Conservation (phyloP, 495 filamentous ascomycete genomes). For the Annulohypoxylon bovei region DNA sequence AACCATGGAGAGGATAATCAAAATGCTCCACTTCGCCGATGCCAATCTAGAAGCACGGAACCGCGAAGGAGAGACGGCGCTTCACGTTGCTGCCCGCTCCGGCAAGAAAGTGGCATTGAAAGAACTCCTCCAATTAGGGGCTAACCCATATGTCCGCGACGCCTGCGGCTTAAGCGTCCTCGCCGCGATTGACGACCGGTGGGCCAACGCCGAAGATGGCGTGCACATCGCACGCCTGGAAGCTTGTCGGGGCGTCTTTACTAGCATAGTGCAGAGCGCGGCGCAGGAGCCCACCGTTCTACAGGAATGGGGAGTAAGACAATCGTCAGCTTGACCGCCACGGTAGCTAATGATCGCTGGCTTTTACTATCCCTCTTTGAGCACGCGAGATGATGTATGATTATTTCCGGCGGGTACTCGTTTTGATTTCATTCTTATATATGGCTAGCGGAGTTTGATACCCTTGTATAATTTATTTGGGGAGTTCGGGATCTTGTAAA, state of each 20-base stretch:
- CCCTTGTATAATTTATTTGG: conserved; percentile 27
- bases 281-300: conserved; percentile 32
- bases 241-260: conserved; percentile 43
- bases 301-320: conserved; percentile 32
- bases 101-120: conserved; percentile 57
- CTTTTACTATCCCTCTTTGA: background rate
- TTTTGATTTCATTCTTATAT: conserved; percentile 1
- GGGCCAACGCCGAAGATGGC: conserved; percentile 36
- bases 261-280: conserved; percentile 17
- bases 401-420: background rate
- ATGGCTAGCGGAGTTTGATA: conserved; percentile 24
- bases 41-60: conserved; percentile 55
- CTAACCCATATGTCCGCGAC: conserved; percentile 56
- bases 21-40: conserved; percentile 46
- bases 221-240: conserved; percentile 41
- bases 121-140: conserved; percentile 53
- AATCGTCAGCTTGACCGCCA: background rate
- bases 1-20: conserved; percentile 51
- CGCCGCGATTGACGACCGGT: conserved; percentile 49
- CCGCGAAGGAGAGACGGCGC: conserved; percentile 56
- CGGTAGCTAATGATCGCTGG: background rate
- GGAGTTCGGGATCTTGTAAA: conserved; percentile 6
- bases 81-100: conserved; percentile 56
- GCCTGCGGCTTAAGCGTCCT: conserved; percentile 50
- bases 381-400: conserved; percentile 27